A percentile compares a stretch with the other conserved stretches of the same genome.
Evolutionary conservation across 164 flowering plant species (phyloP).

Genomic region (Vitis rotundifolia): DNA sequence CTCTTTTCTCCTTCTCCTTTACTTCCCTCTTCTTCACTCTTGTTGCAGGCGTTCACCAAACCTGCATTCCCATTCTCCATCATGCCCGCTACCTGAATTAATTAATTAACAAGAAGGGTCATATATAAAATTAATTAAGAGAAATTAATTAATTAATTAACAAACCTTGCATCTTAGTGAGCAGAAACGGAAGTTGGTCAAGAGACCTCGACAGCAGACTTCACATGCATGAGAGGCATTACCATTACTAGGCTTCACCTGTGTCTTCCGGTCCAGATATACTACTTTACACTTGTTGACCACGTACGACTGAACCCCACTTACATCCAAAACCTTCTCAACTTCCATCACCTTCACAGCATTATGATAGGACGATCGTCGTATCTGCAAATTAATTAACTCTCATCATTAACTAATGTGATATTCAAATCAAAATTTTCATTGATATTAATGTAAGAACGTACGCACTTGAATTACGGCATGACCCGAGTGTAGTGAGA

Average conservation of each 20-base stretch:
- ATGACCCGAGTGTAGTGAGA: conserved; percentile 62
- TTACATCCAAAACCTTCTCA: conserved; percentile 54
- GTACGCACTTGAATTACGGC: conserved; percentile 62
- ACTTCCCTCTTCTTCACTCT: conserved; percentile 10
- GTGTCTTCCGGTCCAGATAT: conserved; percentile 78
- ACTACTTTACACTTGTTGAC: conserved; percentile 78
- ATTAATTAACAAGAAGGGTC: not conserved
- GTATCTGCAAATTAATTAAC: conserved; percentile 39
- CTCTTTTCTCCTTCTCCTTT: conserved; percentile 34
- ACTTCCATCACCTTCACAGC: conserved; percentile 76
- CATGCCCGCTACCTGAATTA: conserved; percentile 50
- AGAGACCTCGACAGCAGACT: conserved; percentile 62
- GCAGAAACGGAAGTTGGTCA: conserved; percentile 73
- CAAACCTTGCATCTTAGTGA: conserved; percentile 85
- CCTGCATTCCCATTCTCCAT: conserved; percentile 58
- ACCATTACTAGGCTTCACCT: conserved; percentile 39
- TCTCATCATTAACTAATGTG: no score
- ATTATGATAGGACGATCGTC: conserved; percentile 84
- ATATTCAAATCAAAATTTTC: not conserved
- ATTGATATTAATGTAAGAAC: not conserved
- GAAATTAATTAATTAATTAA: not conserved
- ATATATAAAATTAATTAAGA: not conserved
- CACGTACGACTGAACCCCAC: conserved; percentile 79
- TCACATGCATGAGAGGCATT: conserved; percentile 65
- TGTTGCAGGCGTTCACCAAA: conserved; percentile 38